phyloP scores from a whole-genome alignment of 768 basidiomycete species.

The Tricholomella constricta region DNA sequence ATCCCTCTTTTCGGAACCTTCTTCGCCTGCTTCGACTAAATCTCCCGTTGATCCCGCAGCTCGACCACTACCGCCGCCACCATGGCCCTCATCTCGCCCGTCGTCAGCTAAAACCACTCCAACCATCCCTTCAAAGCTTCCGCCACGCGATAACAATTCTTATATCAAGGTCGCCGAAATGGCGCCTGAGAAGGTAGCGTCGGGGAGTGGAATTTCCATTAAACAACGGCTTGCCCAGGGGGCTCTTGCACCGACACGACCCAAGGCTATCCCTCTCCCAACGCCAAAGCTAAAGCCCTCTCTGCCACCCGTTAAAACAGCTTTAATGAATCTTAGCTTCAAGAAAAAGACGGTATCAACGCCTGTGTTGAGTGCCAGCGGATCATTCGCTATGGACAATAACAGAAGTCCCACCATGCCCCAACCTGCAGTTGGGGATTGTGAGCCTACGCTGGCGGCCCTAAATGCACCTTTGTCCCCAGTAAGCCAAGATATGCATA shows the following conservation, averaged over 20 bases:
- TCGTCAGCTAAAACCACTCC: constrained; percentile 11
- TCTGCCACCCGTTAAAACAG: not conserved
- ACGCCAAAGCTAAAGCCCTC: constrained; percentile 11
- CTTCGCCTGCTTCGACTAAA: not conserved
- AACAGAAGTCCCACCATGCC: constrained; percentile 2
- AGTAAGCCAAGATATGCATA: not conserved
- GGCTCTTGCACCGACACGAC: constrained; percentile 36
- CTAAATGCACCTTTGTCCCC: constrained; percentile 20
- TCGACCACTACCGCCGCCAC: not conserved
- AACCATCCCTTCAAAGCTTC: constrained; percentile 12
- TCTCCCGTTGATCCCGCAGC: not conserved
- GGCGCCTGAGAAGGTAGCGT: constrained; percentile 12
- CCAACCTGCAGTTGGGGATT: not conserved
- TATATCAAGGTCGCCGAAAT: constrained; percentile 23
- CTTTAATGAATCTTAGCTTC: constrained; percentile 38
- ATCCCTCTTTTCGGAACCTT: not conserved
- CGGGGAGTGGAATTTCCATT: constrained; percentile 45
- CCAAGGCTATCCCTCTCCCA: constrained; percentile 32
- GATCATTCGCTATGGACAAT: not conserved
- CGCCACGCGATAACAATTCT: constrained; percentile 21
- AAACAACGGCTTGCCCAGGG: constrained; percentile 50
- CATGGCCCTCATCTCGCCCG: not conserved
- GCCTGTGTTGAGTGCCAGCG: constrained; percentile 1
- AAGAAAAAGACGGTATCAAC: constrained; percentile 37
- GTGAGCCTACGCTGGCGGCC: constrained; percentile 22